phyloP scores from a whole-genome alignment of 2,329 filamentous ascomycete species.

The Pleoardoris graminearum region DNA sequence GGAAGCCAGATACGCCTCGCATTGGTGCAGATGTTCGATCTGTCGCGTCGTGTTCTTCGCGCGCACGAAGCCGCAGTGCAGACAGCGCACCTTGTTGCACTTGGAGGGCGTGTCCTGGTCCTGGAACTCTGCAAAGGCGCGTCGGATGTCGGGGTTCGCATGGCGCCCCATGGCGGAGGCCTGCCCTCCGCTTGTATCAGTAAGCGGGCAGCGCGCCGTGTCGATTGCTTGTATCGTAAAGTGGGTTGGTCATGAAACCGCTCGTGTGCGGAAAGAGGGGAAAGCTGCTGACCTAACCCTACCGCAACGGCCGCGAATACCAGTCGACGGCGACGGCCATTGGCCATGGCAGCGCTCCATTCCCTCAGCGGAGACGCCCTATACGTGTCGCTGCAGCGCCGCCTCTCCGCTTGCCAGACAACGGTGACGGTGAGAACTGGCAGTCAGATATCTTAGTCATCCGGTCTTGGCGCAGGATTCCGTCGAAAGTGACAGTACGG shows the following conservation, averaged over 20 bases:
- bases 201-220: not conserved
- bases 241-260: conserved; percentile 2
- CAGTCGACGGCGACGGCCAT: too few relatives aligned
- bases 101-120: conserved; percentile 49
- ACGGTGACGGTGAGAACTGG: too few relatives aligned
- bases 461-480: not conserved
- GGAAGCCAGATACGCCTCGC: conserved; percentile 50
- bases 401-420: not conserved
- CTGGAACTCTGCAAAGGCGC: conserved; percentile 47
- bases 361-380: too few relatives aligned
- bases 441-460: conserved; percentile 8
- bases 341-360: too few relatives aligned
- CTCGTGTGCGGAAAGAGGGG: conserved; percentile 3
- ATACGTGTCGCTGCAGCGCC: too few relatives aligned
- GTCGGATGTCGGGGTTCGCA: conserved; percentile 49
- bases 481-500: conserved; percentile 4
- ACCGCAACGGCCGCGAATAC: too few relatives aligned
- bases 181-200: conserved; percentile 2
- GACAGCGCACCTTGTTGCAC: conserved; percentile 55
- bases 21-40: conserved; percentile 54
- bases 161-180: conserved; percentile 34
- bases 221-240: conserved; percentile 5
- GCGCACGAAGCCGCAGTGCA: conserved; percentile 54
- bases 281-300: conserved; percentile 1
- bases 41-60: conserved; percentile 57